A percentile compares a stretch with the other conserved stretches of the same genome.
phyloP scores from a whole-genome alignment of 2,329 filamentous ascomycete genomes.

The Dothideomycetidae sp. region DNA sequence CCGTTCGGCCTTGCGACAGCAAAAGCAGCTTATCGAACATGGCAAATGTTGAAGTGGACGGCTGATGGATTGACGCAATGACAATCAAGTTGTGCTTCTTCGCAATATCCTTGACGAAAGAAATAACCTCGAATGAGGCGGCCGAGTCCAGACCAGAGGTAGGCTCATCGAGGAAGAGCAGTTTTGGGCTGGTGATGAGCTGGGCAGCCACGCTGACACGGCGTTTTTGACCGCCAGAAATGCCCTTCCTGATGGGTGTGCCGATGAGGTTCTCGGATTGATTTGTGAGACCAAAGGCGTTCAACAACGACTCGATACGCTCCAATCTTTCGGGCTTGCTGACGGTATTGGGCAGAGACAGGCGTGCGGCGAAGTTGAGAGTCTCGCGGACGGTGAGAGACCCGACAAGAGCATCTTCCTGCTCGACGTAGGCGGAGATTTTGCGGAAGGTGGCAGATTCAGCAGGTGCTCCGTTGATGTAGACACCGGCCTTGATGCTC shows the following conservation, averaged over 20 bases:
- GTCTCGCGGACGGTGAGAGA: slow-evolving; percentile 70
- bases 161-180: slow-evolving; percentile 72
- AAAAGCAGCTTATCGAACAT: slow-evolving; percentile 69
- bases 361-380: slow-evolving; percentile 58
- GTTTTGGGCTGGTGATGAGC: slow-evolving; percentile 65
- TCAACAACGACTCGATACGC: slow-evolving; percentile 52
- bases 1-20: slow-evolving; percentile 54
- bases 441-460: slow-evolving; percentile 44
- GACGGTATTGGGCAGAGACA: slow-evolving; percentile 41
- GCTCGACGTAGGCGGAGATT: slow-evolving; percentile 68
- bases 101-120: slow-evolving; percentile 53
- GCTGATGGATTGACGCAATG: slow-evolving; percentile 74
- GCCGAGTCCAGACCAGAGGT: slow-evolving; percentile 73
- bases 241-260: slow-evolving; percentile 68
- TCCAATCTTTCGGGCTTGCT: slow-evolving; percentile 43
- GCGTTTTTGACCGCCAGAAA: slow-evolving; percentile 75
- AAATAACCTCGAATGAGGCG: slow-evolving; percentile 62
- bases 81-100: slow-evolving; percentile 58
- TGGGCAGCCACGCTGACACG: slow-evolving; percentile 67
- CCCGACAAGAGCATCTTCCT: slow-evolving; percentile 73
- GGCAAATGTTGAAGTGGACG: slow-evolving; percentile 63
- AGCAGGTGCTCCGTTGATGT: slow-evolving; percentile 48
- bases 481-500: slow-evolving; percentile 38
- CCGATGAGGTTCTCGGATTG: slow-evolving; percentile 63
- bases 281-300: slow-evolving; percentile 56